Base-by-base conservation (phyloP, 2,329 filamentous ascomycete species). In the Fusarium verticillioides region DNA sequence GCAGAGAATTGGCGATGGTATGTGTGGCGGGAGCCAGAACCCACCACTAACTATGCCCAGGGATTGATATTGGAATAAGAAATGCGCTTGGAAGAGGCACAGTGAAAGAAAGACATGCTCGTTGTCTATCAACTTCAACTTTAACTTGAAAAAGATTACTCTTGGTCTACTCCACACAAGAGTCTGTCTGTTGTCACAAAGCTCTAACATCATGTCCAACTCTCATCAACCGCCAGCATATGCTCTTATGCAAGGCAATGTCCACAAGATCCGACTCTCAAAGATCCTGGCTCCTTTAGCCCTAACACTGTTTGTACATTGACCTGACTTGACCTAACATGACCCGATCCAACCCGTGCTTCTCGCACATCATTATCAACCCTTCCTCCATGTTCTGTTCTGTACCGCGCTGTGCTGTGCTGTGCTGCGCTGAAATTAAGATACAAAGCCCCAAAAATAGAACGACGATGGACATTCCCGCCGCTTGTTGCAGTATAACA, bases 401-500 rank as follows among this genome's bases (percentile, higher is more conserved):
- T 40, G 60, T 49, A 11, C 61, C 28, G 26, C 50, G 4, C 32
- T 28, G n/a, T 42, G 9, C 36, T 36, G 62, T 53, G 18, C 44
- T 37, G 18, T 52, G 49, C 40, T 37, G 18, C 30, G 63, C 62
- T 64, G 60, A 56, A 73, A 72, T 72, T 74, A 74, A 74, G 43
- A 69, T 74, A 59, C 60, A 72, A 69, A 69, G 47, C 44, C 63
- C 68, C 58, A 37, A 69, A 71, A 72, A 68, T 63, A 64, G 65
- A 61, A 60, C 43, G 56, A 39, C 30, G 46, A 61, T 66, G 59
- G 58, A 42, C 57, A 52, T 65, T 61, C 36, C 37, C 71, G 68
- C 57, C 68, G 56, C 68, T 72, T 64, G 60, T 69, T 74, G 70
- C 54, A 72, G 63, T 72, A 74, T 60, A 73, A 72, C 60, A 73